A percentile compares a stretch with the other conserved stretches of the same genome.
Evolutionary conservation across 805 yeast genomes (phyloP).

Genomic region (Pichia heedii): DNA sequence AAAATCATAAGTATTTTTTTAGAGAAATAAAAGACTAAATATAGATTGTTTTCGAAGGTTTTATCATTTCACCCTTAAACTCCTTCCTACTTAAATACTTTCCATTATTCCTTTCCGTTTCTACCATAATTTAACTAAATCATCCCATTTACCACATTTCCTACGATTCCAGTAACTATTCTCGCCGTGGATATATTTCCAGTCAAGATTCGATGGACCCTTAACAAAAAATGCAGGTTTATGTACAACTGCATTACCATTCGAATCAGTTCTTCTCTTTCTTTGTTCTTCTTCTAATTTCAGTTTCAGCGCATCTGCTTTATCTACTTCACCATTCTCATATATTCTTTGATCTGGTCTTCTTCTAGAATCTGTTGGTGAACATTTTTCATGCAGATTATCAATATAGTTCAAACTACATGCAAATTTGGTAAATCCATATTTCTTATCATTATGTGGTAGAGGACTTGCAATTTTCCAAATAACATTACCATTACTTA

Average conservation of each 20-base stretch:
- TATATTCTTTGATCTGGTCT: conserved; percentile 79
- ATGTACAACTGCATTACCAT: conserved; percentile 36
- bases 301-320: conserved; percentile 64
- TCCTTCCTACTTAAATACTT: neutral
- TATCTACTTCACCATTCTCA: conserved; percentile 57
- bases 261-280: conserved; percentile 52
- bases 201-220: conserved; percentile 32
- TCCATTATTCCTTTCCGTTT: neutral
- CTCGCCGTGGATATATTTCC: conserved; percentile 50
- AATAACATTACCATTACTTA: conserved; percentile 35
- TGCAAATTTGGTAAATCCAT: conserved; percentile 80
- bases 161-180: conserved; percentile 77
- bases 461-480: conserved; percentile 72
- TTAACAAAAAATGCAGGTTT: conserved; percentile 57
- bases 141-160: conserved; percentile 51
- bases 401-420: conserved; percentile 78
- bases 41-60: neutral
- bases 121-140: conserved; percentile 48
- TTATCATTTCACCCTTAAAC: neutral
- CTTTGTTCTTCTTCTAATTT: conserved; percentile 76
- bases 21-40: conserved; percentile 19
- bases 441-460: conserved; percentile 49
- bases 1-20: conserved; percentile 27
- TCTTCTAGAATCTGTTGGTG: conserved; percentile 83
- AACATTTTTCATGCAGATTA: conserved; percentile 53